Percentiles rank a stretch among this genome's conserved stretches.
Evolutionary conservation across 106 monocot genomes (phyloP).

Genomic region (Acorus gramineus): DNA sequence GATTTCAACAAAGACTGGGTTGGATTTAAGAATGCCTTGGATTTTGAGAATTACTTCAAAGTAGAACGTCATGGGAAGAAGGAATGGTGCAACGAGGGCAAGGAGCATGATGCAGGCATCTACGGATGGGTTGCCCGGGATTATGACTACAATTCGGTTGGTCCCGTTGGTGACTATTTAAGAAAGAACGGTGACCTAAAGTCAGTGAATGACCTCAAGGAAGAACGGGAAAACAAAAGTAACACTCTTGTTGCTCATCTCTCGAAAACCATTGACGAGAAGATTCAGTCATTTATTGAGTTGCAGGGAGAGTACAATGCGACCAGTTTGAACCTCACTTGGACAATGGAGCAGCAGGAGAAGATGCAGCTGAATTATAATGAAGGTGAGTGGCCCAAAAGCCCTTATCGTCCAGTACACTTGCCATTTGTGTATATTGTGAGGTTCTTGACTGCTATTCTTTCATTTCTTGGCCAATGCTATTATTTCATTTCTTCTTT

Average conservation of each 20-base stretch:
- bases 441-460: no score
- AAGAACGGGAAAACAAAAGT: neutral
- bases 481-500: neutral
- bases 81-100: constrained; percentile 21
- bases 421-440: no score
- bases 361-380: no score
- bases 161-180: neutral
- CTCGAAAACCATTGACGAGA: neutral
- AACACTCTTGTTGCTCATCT: neutral
- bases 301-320: neutral
- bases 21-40: constrained; percentile 61
- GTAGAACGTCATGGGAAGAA: constrained; percentile 23
- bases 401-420: no score
- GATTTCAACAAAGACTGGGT: constrained; percentile 63
- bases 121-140: constrained; percentile 46
- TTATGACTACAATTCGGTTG: neutral
- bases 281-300: neutral
- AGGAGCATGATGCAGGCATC: constrained; percentile 10
- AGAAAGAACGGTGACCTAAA: neutral
- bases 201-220: neutral
- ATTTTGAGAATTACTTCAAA: constrained; percentile 56
- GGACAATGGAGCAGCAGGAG: no score
- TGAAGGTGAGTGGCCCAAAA: no score
- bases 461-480: no score
- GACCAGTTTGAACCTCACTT: no score